Evolutionary conservation across 768 basidiomycete species (phyloP), one percentile per base, ranked within the genome.

Genomic region (Pleurotus pulmonarius): DNA sequence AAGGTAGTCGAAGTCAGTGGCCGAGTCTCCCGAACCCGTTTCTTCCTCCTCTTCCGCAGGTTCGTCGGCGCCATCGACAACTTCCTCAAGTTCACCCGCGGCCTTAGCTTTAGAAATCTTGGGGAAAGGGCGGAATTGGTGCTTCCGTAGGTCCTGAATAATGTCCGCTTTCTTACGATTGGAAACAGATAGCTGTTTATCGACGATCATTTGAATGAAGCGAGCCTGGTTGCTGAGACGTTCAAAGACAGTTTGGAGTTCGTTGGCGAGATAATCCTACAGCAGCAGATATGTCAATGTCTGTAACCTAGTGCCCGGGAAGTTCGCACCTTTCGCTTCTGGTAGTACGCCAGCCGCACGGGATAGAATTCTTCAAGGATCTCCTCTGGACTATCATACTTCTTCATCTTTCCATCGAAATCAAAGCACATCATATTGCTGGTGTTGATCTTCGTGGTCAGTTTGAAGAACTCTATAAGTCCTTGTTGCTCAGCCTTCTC

Each of bases 391-490:
- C 86, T 82, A 15, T 82, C 75, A 69, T 98, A 98, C 72, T 87
- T 95, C 75, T 87, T 93, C 74, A 99, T 96, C 76, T 96, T 97
- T 63, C 92, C 88, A 15, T 95, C 90, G 58, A 91, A 83, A 71
- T 99, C 96, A 70, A 99, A 99, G 72, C 93, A 94, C 15, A 98
- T 97, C 97, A 99, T 98, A 75, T 99, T 99, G 68, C 84, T 82
- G 13, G 93, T 97, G 69, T 80, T 89, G 69, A 99, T 73, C 69
- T 94, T 91, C 46, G 80, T 72, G 12, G 85, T 85, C 59, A 98
- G 75, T 72, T 94, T 96, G 86, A 99, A 98, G 69, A 84, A 91
- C 69, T 97, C 95, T 29, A 86, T 64, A 29, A 99, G 73, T 3
- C 96, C 96, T 66, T 97, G 92, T 59, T 83, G 80, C 67, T 96